Evolutionary conservation across 2,329 filamentous ascomycete species (phyloP), one percentile per base, ranked within the genome.

Genomic region (Karstenula rhodostoma): DNA sequence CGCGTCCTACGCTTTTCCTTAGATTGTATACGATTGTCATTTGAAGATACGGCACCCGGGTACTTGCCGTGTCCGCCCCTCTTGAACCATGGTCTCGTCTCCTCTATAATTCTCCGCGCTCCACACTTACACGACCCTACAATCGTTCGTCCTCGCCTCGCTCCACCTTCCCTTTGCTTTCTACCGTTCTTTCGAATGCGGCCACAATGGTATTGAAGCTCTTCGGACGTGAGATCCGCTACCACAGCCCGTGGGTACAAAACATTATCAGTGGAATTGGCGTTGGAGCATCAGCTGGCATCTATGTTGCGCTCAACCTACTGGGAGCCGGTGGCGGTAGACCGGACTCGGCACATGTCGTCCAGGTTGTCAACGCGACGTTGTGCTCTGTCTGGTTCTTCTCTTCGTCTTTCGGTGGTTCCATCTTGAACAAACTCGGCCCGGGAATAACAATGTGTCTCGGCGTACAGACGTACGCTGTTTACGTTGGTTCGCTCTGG

Each of bases 331-430:
- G 72, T 46, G 72, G 72, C 19, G 72, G 70, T 12, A 67, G 56
- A 44, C 70, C 67, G 10, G 67, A 73, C 47, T 72, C 70, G n/a
- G 71, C 71, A 1, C 72, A 75, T 54, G 70, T 73, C 13, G 70
- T 74, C 13, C 70, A 74, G 56, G 71, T 74, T 42, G 72, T 73
- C 22, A 73, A 74, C 43, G 72, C 73, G 23, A 74, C 73, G 5
- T 61, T 74, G 9, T 75, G 72, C 62, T 69, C 73, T 23, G 73
- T 74, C 32, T 74, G 71, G 71, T 74, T 75, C 64, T 72, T 75
- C 59, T 73, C 68, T 15, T 71, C 72, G 2, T 73, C 69, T 2
- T 74, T 75, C 43, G 71, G 72, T 32, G 72, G 71, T 17, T 73
- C 71, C 5, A 73, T 75, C 44, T 58, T 73, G 23, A 73, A 74